Percentiles rank a stretch among this genome's conserved stretches.
Evolutionary conservation across 495 filamentous ascomycete species (phyloP).

Genomic region (Penicillium flavigenum): DNA sequence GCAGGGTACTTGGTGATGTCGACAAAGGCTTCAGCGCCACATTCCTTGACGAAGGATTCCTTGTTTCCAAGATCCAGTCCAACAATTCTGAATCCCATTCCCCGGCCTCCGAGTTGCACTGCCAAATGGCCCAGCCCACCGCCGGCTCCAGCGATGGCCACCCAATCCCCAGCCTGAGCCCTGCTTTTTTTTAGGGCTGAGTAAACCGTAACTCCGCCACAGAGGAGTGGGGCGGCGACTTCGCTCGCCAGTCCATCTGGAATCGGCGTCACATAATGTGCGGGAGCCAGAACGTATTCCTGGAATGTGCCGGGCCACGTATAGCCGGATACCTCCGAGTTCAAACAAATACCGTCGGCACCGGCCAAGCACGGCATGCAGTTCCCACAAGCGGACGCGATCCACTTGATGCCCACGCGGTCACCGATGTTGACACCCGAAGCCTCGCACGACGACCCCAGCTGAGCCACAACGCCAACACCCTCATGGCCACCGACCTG

Average conservation of each 20-base stretch:
- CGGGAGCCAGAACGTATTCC: constrained; percentile 54
- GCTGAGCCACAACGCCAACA: constrained; percentile 41
- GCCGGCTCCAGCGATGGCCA: constrained; percentile 44
- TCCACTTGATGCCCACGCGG: constrained; percentile 52
- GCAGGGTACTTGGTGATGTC: constrained; percentile 10
- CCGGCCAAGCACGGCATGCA: constrained; percentile 49
- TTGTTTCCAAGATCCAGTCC: constrained; percentile 19
- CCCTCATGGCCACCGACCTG: constrained; percentile 57
- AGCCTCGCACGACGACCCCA: constrained; percentile 41
- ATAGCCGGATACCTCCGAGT: constrained; percentile 41
- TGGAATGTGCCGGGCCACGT: constrained; percentile 53
- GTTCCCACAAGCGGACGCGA: constrained; percentile 28
- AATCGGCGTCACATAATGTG: constrained; percentile 59
- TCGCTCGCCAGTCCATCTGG: constrained; percentile 51
- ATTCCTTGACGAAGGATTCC: constrained; percentile 3
- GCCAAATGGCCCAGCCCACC: constrained; percentile 57
- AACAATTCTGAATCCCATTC: constrained; percentile 42
- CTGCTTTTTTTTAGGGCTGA: constrained; percentile 48
- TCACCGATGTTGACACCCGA: constrained; percentile 53
- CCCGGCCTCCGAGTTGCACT: constrained; percentile 48
- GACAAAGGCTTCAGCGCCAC: constrained; percentile 11
- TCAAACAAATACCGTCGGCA: constrained; percentile 48
- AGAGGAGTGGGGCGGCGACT: constrained; percentile 55
- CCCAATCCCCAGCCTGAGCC: constrained; percentile 52
- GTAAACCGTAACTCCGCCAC: constrained; percentile 51